Evolutionary conservation across 73 alveolate species (phyloP), one percentile per base, ranked within the genome.

Genomic region (Diophrys appendiculata): DNA sequence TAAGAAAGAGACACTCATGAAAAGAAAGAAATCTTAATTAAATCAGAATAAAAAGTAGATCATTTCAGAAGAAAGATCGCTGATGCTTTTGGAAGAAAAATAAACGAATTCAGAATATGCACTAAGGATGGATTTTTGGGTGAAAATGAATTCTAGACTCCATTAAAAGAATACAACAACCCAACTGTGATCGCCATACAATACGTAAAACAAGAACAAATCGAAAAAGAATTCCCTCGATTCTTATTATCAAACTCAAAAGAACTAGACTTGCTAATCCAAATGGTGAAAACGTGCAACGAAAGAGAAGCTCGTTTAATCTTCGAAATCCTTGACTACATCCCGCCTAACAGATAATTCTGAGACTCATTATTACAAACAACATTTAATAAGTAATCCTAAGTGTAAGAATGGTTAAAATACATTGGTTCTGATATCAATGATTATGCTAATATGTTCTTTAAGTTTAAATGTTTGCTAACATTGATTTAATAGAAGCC

Each of bases 151-250:
- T 82, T 60, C 53, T 65, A 82, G 65, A 82, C 74, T 34, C 43
- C 14, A 55, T 73, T 82, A 8, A 82, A 65, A 65, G 81, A 53
- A n/a, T 82, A 73, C 67, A 82, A 69, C 13, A 65, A 52, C 24
- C 75, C 29, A 67, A 67, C 24, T 24, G 29, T 31, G 26, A 67
- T 82, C 54, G 73, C 72, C 54, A 82, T 73, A 28, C 14, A 60
- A 54, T 73, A 73, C 55, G 54, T 64, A 22, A 67, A 83, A 3
- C 11, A 3, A 28, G 81, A 73, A 5, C 76, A 73, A 18, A 73
- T 82, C 71, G 90, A 82, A 35, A 69, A 72, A 82, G 90, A 82
- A 28, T 82, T 82, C 68, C 90, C 90, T 71, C 29, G 84, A 33
- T 82, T 54, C 69, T 23, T 82, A 18, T 32, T 82, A 71, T 78